Evolutionary conservation across 2,329 filamentous ascomycete species (phyloP).

Genomic region (Fusarium sororula): DNA sequence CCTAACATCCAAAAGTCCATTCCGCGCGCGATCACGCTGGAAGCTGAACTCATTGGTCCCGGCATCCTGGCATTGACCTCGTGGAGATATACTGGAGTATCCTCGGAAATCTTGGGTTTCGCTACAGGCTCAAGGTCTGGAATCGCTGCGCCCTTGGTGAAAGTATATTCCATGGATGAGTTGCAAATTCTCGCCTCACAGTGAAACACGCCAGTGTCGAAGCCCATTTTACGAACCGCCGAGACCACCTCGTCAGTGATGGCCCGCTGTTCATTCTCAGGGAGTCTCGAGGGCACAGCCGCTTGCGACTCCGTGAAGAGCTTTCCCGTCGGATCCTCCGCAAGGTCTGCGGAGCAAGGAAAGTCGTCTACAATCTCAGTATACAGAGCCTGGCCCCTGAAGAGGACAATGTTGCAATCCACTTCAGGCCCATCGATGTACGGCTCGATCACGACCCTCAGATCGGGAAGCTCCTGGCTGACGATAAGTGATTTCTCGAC

Average conservation of each 20-base stretch:
- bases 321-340: neutral
- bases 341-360: neutral
- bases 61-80: neutral
- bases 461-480: neutral
- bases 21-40: neutral
- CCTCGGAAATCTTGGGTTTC: neutral
- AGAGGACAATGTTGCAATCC: neutral
- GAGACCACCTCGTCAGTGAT: neutral
- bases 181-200: neutral
- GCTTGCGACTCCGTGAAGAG: neutral
- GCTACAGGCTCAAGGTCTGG: neutral
- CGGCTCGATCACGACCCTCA: neutral
- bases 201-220: neutral
- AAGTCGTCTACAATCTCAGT: neutral
- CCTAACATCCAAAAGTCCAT: neutral
- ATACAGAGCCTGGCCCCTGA: neutral
- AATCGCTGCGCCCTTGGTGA: neutral
- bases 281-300: neutral
- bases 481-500: neutral
- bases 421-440: neutral
- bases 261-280: neutral
- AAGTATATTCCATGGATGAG: neutral
- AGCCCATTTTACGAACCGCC: neutral
- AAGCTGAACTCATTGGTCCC: neutral
- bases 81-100: neutral